phyloP scores from a whole-genome alignment of 1,284 basidiomycete species.

The Macrocystidia cucumis region DNA sequence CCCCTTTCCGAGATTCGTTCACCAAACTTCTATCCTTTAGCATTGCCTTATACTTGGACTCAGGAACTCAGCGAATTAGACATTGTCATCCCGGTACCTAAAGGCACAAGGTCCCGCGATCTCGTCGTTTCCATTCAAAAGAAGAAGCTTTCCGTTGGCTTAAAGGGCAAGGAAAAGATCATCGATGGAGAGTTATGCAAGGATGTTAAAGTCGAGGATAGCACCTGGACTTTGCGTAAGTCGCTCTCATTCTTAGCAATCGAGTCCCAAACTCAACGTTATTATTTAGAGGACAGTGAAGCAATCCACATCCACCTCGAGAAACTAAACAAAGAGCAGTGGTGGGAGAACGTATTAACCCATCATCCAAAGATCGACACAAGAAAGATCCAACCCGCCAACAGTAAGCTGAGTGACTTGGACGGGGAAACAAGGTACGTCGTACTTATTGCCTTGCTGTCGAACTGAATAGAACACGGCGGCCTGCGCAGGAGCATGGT shows the following conservation, averaged over 20 bases:
- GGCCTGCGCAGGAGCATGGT: conserved; percentile 77
- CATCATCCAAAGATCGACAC: conserved; percentile 98
- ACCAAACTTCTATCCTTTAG: conserved; percentile 28
- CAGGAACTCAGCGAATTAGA: conserved; percentile 90
- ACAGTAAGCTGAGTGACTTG: conserved; percentile 93
- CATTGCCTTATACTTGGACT: conserved; percentile 88
- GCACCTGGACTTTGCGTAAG: conserved; percentile 93
- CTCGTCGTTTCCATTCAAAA: conserved; percentile 74
- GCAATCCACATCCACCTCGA: conserved; percentile 76
- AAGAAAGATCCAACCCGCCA: conserved; percentile 91
- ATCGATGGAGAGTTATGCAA: conserved; percentile 88
- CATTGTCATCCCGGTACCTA: conserved; percentile 76
- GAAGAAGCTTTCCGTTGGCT: conserved; percentile 74
- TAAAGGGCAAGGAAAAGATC: conserved; percentile 85
- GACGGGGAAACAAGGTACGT: conserved; percentile 93
- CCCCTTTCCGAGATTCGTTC: conserved; percentile 27
- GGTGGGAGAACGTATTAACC: conserved; percentile 97
- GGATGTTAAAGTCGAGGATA: conserved; percentile 93
- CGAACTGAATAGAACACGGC: too few relatives aligned
- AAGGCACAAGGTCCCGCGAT: conserved; percentile 79
- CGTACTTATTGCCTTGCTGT: conserved; percentile 5
- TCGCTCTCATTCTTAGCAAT: conserved; percentile 32
- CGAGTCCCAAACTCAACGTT: conserved; percentile 1
- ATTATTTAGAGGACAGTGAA: conserved; percentile 74
- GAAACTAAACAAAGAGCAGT: conserved; percentile 81